Evolutionary conservation across 1,284 basidiomycete species (phyloP).

Genomic region (Inonotus hispidus): DNA sequence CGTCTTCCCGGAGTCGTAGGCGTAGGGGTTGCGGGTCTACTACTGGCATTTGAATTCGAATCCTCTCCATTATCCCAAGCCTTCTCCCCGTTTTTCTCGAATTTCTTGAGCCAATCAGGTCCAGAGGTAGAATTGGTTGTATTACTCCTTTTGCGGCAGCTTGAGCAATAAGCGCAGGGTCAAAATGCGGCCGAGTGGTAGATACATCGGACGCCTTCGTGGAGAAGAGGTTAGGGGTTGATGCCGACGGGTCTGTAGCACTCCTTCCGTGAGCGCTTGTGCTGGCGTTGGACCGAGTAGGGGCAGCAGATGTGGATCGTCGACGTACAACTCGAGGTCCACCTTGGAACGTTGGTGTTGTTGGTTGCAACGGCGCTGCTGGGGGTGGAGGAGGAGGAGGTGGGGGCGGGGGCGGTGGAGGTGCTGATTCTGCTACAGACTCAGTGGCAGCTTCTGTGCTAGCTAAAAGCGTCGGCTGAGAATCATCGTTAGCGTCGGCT

Average conservation of each 20-base stretch:
- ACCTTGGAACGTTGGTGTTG: background rate
- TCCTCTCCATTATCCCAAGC: background rate
- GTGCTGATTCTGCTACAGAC: background rate
- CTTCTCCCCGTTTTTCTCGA: background rate
- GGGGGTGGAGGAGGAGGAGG: slow-evolving; percentile 5
- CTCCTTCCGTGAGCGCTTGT: background rate
- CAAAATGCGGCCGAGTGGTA: too few relatives aligned
- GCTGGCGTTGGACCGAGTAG: background rate
- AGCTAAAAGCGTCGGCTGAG: background rate
- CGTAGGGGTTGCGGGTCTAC: background rate
- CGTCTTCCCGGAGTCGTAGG: background rate
- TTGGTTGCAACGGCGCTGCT: background rate
- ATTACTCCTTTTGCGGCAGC: background rate
- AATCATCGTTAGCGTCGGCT: background rate
- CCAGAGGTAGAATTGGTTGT: background rate
- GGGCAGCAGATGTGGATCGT: background rate
- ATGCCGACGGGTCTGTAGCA: background rate
- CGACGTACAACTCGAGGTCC: background rate
- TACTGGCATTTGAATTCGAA: too few relatives aligned
- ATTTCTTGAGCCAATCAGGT: background rate
- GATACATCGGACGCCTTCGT: background rate
- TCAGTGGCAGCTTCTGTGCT: background rate
- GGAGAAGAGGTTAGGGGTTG: background rate
- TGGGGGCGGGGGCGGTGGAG: background rate
- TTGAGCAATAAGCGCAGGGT: background rate